A percentile compares a stretch with the other conserved stretches of the same genome.
Conservation (phyloP, 192 early-diverging fungal species). For the Coemansia sp. region DNA sequence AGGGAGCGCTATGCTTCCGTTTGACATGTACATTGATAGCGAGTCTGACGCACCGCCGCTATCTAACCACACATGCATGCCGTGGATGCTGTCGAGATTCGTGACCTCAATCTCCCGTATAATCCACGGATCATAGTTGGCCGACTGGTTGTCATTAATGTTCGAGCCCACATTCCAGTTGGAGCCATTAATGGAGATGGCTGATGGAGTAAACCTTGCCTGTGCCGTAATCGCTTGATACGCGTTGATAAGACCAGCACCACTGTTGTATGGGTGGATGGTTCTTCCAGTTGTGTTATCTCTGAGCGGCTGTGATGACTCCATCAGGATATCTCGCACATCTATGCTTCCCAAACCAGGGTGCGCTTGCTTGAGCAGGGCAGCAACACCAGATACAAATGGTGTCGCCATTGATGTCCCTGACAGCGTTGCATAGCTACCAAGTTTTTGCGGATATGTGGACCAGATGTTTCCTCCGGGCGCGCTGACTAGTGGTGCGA, state of each 20-base stretch:
- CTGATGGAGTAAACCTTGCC: conserved; percentile 56
- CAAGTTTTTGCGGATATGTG: conserved; percentile 53
- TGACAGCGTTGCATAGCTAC: conserved; percentile 49
- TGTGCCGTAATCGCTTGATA: conserved; percentile 59
- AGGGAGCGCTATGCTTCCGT: conserved; percentile 6
- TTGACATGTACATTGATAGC: conserved; percentile 22
- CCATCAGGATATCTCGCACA: conserved; percentile 41
- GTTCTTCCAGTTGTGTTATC: conserved; percentile 38
- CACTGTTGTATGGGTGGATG: conserved; percentile 54
- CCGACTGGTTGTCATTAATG: conserved; percentile 45
- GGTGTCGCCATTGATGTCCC: conserved; percentile 87
- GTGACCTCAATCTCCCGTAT: conserved; percentile 8
- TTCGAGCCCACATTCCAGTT: not conserved
- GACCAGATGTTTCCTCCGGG: conserved; percentile 73
- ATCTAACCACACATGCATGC: conserved; percentile 10
- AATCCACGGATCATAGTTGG: conserved; percentile 4
- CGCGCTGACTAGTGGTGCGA: conserved; percentile 62
- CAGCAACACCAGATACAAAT: conserved; percentile 66
- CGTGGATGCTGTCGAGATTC: conserved; percentile 15
- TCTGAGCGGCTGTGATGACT: conserved; percentile 56
- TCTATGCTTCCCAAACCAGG: conserved; percentile 32
- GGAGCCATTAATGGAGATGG: conserved; percentile 56
- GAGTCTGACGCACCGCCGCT: conserved; percentile 13
- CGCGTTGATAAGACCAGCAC: conserved; percentile 75
- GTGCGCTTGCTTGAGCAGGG: conserved; percentile 59